phyloP scores from a whole-genome alignment of 176 grass and related monocot genomes.

The Aegilops tauschii region DNA sequence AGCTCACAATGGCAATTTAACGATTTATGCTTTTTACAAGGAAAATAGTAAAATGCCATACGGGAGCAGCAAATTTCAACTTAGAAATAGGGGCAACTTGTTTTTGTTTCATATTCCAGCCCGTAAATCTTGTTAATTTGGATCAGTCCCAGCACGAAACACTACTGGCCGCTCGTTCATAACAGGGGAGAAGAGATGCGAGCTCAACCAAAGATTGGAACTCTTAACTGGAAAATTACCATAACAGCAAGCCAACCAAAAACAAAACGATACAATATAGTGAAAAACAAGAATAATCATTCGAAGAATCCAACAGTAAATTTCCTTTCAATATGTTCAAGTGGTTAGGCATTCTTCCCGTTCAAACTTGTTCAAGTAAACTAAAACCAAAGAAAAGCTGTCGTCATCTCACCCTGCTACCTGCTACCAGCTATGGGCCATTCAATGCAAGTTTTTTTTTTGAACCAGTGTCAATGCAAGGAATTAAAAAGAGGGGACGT shows the following conservation, averaged over 20 bases:
- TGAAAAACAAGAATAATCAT: constrained; percentile 16
- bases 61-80: neutral
- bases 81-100: neutral
- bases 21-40: neutral
- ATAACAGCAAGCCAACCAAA: constrained; percentile 21
- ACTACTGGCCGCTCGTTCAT: neutral
- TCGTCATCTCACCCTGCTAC: neutral
- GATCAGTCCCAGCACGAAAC: constrained; percentile 7
- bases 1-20: neutral
- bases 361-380: constrained; percentile 31
- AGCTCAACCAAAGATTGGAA: neutral
- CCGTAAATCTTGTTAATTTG: constrained; percentile 12
- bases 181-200: constrained; percentile 9
- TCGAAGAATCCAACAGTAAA: constrained; percentile 12
- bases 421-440: constrained; percentile 22
- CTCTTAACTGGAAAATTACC: constrained; percentile 16
- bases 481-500: neutral
- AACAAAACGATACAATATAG: neutral
- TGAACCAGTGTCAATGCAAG: neutral
- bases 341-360: constrained; percentile 2
- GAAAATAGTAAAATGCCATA: neutral
- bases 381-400: neutral
- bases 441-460: neutral
- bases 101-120: neutral
- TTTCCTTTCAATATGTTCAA: constrained; percentile 31